A percentile compares a stretch with the other conserved stretches of the same genome.
phyloP scores from a whole-genome alignment of 2,329 filamentous ascomycete species.

The Fusarium devonianum region DNA sequence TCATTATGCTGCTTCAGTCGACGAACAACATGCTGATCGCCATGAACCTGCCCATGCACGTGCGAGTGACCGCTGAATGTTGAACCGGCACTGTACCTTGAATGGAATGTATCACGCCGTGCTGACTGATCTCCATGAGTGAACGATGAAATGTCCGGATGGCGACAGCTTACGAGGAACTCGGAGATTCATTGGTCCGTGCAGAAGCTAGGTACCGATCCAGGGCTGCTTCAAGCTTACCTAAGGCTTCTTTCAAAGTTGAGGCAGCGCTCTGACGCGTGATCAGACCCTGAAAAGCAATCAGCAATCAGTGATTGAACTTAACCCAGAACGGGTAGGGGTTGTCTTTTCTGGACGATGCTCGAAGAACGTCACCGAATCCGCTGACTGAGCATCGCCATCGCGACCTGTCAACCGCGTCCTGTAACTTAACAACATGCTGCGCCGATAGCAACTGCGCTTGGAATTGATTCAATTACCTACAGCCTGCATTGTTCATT shows the following conservation, averaged over 20 bases:
- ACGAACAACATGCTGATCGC: neutral
- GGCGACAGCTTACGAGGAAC: neutral
- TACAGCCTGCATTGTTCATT: too few species aligned
- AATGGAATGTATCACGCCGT: too few species aligned
- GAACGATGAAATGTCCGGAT: neutral
- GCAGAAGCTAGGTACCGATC: too few species aligned
- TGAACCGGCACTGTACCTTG: slow-evolving; percentile 10
- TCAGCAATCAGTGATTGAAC: too few species aligned
- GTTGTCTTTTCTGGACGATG: slow-evolving; percentile 33
- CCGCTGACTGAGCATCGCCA: slow-evolving; percentile 42
- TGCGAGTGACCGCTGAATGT: slow-evolving; percentile 11
- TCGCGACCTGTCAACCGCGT: slow-evolving; percentile 1
- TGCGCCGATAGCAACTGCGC: neutral
- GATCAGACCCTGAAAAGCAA: too few species aligned
- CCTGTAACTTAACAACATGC: neutral
- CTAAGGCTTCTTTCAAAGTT: too few species aligned
- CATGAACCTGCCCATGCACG: slow-evolving; percentile 3
- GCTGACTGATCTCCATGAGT: too few species aligned
- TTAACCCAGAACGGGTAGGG: too few species aligned
- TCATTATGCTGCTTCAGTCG: neutral
- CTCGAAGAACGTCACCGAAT: slow-evolving; percentile 41
- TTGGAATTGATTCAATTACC: too few species aligned
- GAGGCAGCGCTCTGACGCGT: too few species aligned
- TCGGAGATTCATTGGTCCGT: too few species aligned
- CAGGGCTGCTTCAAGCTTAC: too few species aligned